Base-by-base conservation (phyloP, 257 asterid genomes). In the Echites panduratus region DNA sequence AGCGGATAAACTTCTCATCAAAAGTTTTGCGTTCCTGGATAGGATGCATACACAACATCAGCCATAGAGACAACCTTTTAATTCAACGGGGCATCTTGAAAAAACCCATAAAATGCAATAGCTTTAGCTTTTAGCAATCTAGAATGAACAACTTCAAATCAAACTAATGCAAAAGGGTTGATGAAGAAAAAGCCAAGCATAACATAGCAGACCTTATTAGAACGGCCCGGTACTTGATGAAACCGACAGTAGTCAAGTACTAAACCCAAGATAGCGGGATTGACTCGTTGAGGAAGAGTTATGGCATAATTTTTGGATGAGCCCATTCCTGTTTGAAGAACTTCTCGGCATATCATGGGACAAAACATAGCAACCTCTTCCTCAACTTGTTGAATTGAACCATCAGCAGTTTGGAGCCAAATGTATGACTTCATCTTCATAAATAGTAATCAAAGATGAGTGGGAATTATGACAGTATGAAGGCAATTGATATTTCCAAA, bases 331-430 rank as follows among this genome's bases (percentile, higher is more conserved):
- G 78, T 75, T 20, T 83, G 87, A 77, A 66, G 76, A 47, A 83
- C 79, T 78, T 83, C 87, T 58, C 76, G 77, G 73, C 81, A 80
- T 78, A 83, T 83, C 87, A 83, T 70, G 9, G 87, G 87, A 68
- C 87, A 83, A 78, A 80, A 83, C 85, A 80, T 80, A 40, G 87
- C 87, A 59, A 80, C 87, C 76, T 83, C 85, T 80, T 80, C 80
- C 74, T 83, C 87, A 78, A 83, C 87, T 83, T 83, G 83, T 80
- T 80, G 87, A 71, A 83, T 83, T 44, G 87, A 76, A 73, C 83
- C 87, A 83, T 80, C 87, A 68, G 74, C 73, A 71, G 87, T 80
- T 80, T 83, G 82, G 24, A 83, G 81, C 87, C 87, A 83, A 70
- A 83, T 70, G 57, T 80, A 83, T 43, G 87, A 65, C 79, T 83